Conservation (phyloP, 345 rosid genomes). For the Cardamine chenopodiifolia region DNA sequence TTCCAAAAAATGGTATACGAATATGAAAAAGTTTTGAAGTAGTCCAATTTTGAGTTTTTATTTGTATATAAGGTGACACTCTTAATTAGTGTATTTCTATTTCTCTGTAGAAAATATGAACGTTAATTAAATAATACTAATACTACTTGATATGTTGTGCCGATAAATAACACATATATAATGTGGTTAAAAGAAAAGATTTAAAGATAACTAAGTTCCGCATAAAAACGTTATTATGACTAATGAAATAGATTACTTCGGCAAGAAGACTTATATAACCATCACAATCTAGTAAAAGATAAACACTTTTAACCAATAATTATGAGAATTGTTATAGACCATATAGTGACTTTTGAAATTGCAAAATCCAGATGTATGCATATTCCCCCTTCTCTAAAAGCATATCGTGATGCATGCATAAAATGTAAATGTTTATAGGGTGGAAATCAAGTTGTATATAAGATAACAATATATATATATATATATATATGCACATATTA, state of each 20-base stretch:
- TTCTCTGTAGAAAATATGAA: no score
- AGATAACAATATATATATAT: no score
- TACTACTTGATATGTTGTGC: no score
- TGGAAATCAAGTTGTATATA: no score
- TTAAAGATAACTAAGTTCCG: no score
- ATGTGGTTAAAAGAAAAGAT: no score
- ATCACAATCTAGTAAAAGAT: background rate
- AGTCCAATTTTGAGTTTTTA: no score
- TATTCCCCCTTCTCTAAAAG: background rate
- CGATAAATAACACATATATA: background rate
- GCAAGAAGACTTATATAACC: background rate
- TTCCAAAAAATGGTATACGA: no score
- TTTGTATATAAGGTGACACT: background rate
- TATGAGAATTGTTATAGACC: background rate
- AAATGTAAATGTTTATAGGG: background rate
- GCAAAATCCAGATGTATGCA: background rate
- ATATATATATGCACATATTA: no score
- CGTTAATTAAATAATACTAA: no score
- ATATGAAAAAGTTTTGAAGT: no score
- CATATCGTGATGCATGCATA: background rate
- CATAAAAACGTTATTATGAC: no score
- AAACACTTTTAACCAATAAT: background rate
- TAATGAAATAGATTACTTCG: background rate
- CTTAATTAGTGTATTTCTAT: background rate
- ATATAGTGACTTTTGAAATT: background rate